phyloP scores from a whole-genome alignment of 352 stramenopile species.

The Nothophytophthora sp. region DNA sequence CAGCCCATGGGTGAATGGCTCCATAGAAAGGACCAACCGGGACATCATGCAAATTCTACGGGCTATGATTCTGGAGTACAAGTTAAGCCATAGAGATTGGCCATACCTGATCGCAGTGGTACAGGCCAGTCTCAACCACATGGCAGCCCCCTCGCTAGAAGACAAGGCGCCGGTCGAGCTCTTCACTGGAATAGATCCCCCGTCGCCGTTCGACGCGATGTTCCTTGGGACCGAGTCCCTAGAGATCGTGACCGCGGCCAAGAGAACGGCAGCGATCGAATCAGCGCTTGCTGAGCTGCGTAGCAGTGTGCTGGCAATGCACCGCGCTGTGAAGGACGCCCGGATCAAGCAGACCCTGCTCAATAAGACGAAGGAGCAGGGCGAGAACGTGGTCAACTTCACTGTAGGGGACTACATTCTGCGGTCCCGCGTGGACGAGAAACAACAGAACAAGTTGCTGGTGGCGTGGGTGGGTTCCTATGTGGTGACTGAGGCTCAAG shows the following conservation, averaged over 20 bases:
- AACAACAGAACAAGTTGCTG: neutral
- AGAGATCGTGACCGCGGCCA: too few species aligned
- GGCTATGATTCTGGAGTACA: slow-evolving; percentile 26
- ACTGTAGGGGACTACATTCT: neutral
- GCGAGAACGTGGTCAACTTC: slow-evolving; percentile 2
- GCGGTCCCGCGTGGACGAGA: neutral
- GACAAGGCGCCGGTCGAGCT: slow-evolving; percentile 14
- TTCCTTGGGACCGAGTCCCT: neutral
- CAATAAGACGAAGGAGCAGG: slow-evolving; percentile 9
- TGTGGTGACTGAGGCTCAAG: too few species aligned
- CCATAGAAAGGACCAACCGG: slow-evolving; percentile 23
- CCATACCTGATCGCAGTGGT: slow-evolving; percentile 22
- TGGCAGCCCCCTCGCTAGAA: slow-evolving; percentile 12
- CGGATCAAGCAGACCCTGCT: slow-evolving; percentile 13
- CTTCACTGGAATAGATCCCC: slow-evolving; percentile 13
- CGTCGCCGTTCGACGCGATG: neutral
- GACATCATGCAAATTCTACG: slow-evolving; percentile 34
- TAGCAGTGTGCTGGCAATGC: slow-evolving; percentile 11
- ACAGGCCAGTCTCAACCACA: slow-evolving; percentile 33
- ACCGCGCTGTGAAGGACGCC: slow-evolving; percentile 6
- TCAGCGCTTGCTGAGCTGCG: slow-evolving; percentile 2
- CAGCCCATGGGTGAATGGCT: slow-evolving; percentile 35
- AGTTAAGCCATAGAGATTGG: slow-evolving; percentile 24
- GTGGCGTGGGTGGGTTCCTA: neutral
- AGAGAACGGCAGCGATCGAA: slow-evolving; percentile 7